Percentiles rank a stretch among this genome's conserved stretches.
Evolutionary conservation across 768 basidiomycete genomes (phyloP).

Genomic region (Mycena galericulata): DNA sequence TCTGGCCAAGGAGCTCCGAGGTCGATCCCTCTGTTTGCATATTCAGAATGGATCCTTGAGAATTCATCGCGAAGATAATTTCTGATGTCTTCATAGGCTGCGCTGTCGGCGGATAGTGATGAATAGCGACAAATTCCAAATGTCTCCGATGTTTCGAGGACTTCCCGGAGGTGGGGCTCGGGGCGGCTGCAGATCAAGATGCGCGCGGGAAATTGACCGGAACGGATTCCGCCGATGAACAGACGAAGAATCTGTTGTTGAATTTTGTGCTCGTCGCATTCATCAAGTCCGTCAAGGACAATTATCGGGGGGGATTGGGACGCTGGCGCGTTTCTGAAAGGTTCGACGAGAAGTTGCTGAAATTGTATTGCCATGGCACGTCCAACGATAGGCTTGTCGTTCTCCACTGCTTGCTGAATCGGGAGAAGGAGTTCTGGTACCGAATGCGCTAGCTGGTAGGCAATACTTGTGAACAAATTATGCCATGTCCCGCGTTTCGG

Average conservation of each 20-base stretch:
- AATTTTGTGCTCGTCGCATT: not conserved
- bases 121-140: not conserved
- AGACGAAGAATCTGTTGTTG: not conserved
- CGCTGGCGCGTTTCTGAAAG: not conserved
- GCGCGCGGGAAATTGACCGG: not conserved
- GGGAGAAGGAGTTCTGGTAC: slow-evolving; percentile 10
- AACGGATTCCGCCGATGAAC: not conserved
- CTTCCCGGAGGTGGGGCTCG: not conserved
- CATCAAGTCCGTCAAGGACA: not conserved
- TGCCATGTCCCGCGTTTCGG: slow-evolving; percentile 37
- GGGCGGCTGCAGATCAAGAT: not conserved
- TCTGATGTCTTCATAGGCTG: not conserved
- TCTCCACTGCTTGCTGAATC: slow-evolving; percentile 21
- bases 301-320: not conserved
- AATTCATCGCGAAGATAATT: slow-evolving; percentile 6
- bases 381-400: slow-evolving; percentile 25
- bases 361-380: slow-evolving; percentile 26
- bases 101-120: not conserved
- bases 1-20: not conserved
- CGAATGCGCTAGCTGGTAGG: slow-evolving; percentile 37
- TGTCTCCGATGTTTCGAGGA: not conserved
- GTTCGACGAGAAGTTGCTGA: slow-evolving; percentile 28
- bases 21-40: not conserved
- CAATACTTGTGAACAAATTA: slow-evolving; percentile 41
- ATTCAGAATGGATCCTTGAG: not conserved